Conservation (phyloP, 371 early-diverging fungal species). For the Coemansia sp. region DNA sequence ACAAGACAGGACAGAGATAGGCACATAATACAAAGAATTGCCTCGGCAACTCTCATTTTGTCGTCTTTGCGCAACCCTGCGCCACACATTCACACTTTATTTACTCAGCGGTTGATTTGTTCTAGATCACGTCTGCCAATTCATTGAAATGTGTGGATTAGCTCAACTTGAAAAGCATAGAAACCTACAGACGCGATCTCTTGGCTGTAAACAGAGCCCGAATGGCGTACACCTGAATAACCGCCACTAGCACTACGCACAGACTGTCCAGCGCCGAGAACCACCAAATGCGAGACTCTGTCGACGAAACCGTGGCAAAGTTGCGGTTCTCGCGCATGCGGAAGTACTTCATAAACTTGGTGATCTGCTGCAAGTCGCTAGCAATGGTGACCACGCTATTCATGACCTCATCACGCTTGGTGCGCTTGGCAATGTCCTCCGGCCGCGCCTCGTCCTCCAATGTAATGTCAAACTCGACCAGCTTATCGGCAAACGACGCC, state of each 20-base stretch:
- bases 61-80: neutral
- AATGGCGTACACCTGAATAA: slow-evolving; percentile 82
- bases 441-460: slow-evolving; percentile 76
- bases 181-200: slow-evolving; percentile 61
- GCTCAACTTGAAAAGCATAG: neutral
- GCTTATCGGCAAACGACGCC: slow-evolving; percentile 86
- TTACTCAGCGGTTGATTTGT: neutral
- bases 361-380: slow-evolving; percentile 60
- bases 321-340: slow-evolving; percentile 86
- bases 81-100: neutral
- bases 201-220: slow-evolving; percentile 72
- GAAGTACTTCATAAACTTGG: slow-evolving; percentile 80
- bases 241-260: slow-evolving; percentile 75
- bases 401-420: slow-evolving; percentile 64
- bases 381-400: slow-evolving; percentile 53
- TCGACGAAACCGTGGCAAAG: slow-evolving; percentile 78
- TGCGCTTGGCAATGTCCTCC: slow-evolving; percentile 52
- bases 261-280: slow-evolving; percentile 73
- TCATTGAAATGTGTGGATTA: neutral
- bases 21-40: neutral
- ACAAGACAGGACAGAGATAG: neutral
- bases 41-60: neutral
- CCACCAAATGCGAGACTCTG: slow-evolving; percentile 84
- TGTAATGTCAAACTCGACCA: slow-evolving; percentile 88
- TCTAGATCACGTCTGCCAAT: neutral